Percentiles rank a stretch among this genome's conserved stretches.
Conservation (phyloP, 441 rosid species). For the Gossypium aridum region DNA sequence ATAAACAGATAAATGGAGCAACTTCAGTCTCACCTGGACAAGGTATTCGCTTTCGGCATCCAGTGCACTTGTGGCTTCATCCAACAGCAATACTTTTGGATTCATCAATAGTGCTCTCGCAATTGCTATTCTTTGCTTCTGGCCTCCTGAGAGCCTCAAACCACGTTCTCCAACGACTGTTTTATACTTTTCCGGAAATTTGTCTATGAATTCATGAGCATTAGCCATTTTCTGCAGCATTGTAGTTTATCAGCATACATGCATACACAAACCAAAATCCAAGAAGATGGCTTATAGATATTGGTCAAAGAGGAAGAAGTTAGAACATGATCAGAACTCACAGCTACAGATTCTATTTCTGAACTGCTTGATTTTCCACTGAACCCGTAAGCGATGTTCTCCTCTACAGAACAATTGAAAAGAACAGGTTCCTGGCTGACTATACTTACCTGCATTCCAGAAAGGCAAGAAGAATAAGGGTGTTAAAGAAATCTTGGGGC, state of each 20-base stretch:
- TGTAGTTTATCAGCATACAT: neutral
- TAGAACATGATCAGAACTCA: conserved; percentile 25
- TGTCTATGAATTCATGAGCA: conserved; percentile 74
- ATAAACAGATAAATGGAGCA: neutral
- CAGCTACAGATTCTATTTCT: conserved; percentile 66
- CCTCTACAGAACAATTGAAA: conserved; percentile 83
- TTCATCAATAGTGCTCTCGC: conserved; percentile 88
- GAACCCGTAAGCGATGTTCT: conserved; percentile 82
- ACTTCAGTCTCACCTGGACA: conserved; percentile 52
- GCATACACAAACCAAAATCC: neutral
- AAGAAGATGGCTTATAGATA: neutral
- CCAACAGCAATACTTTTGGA: conserved; percentile 72
- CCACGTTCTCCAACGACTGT: conserved; percentile 86
- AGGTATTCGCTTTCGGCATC: conserved; percentile 95
- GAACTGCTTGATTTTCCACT: conserved; percentile 50
- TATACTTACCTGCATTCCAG: conserved; percentile 61
- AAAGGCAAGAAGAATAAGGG: neutral
- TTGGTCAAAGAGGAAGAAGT: neutral
- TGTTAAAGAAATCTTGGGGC: neutral
- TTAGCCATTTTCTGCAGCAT: conserved; percentile 86
- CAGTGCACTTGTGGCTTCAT: conserved; percentile 95
- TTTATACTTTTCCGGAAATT: conserved; percentile 71
- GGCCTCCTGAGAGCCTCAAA: conserved; percentile 85
- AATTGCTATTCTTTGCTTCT: conserved; percentile 86
- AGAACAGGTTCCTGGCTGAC: conserved; percentile 97